Percentiles rank a stretch among this genome's conserved stretches.
Conservation (phyloP, 2,329 filamentous ascomycete genomes). For the Lizonia empirigonia region DNA sequence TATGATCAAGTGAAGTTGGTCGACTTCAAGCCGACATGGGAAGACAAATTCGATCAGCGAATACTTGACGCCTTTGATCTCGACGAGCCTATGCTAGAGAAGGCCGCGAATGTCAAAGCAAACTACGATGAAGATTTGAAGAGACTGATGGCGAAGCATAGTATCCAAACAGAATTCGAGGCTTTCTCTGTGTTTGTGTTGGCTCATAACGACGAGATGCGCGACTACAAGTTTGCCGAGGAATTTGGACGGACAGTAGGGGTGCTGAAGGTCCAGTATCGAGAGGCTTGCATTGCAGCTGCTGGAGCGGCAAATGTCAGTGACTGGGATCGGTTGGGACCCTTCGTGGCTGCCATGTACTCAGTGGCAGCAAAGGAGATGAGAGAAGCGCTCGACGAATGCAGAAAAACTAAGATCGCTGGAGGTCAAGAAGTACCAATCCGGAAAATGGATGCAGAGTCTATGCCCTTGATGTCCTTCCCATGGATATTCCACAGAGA, state of each 20-base stretch:
- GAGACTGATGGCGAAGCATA: slow-evolving; percentile 83
- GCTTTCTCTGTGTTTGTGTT: slow-evolving; percentile 87
- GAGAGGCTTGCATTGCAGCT: slow-evolving; percentile 67
- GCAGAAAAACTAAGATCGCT: slow-evolving; percentile 47
- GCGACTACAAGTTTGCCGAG: slow-evolving; percentile 87
- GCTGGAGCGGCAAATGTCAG: slow-evolving; percentile 54
- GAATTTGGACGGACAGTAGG: slow-evolving; percentile 73
- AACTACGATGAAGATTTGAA: slow-evolving; percentile 79
- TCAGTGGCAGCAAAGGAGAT: slow-evolving; percentile 76
- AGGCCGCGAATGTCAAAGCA: slow-evolving; percentile 70
- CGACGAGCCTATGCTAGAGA: slow-evolving; percentile 59
- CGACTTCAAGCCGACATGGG: slow-evolving; percentile 75
- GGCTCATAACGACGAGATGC: slow-evolving; percentile 70
- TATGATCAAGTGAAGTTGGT: slow-evolving; percentile 76
- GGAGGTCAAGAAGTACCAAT: slow-evolving; percentile 48
- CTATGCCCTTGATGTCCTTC: slow-evolving; percentile 86
- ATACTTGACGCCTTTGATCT: slow-evolving; percentile 69
- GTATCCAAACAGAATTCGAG: slow-evolving; percentile 87
- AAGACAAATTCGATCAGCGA: slow-evolving; percentile 74
- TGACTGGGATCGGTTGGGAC: slow-evolving; percentile 60
- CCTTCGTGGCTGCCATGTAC: slow-evolving; percentile 88
- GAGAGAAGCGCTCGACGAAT: slow-evolving; percentile 62
- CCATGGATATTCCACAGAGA: slow-evolving; percentile 86
- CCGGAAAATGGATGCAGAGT: slow-evolving; percentile 54
- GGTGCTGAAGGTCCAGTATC: slow-evolving; percentile 71